Evolutionary conservation across 1,284 basidiomycete species (phyloP).

Genomic region (Apiotrichum akiyoshidainum): DNA sequence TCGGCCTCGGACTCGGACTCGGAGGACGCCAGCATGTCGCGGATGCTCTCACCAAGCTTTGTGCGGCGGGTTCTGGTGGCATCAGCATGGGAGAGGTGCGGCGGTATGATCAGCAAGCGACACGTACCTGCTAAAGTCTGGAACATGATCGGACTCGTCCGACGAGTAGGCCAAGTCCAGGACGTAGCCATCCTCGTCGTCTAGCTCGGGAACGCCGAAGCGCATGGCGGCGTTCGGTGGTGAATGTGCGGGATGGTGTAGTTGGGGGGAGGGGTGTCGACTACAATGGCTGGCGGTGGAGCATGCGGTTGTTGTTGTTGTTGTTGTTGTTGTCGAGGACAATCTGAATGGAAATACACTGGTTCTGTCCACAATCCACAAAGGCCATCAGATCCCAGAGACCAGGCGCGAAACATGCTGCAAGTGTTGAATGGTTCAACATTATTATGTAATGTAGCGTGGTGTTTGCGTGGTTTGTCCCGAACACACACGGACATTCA

Average conservation of each 20-base stretch:
- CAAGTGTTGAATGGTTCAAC: no score
- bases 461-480: no score
- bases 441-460: no score
- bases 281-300: not conserved
- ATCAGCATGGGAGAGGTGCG: not conserved
- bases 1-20: slow-evolving; percentile 24
- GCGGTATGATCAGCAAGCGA: not conserved
- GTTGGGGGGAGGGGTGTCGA: not conserved
- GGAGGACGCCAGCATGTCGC: slow-evolving; percentile 24
- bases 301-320: not conserved
- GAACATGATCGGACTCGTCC: slow-evolving; percentile 14
- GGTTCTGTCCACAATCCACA: no score
- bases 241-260: not conserved
- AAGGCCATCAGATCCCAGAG: no score
- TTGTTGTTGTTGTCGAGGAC: not conserved
- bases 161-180: slow-evolving; percentile 15
- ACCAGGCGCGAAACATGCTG: no score
- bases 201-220: slow-evolving; percentile 31
- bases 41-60: slow-evolving; percentile 25
- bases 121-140: slow-evolving; percentile 9
- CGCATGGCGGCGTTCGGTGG: slow-evolving; percentile 21
- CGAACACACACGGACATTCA: no score
- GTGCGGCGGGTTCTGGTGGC: slow-evolving; percentile 6
- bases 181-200: slow-evolving; percentile 21
- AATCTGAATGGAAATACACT: no score